These are phyloP conservation scores for Endogone sp. DNA, from an alignment of 192 early-diverging fungal genomes.

Conservation along the genomic window DNA sequence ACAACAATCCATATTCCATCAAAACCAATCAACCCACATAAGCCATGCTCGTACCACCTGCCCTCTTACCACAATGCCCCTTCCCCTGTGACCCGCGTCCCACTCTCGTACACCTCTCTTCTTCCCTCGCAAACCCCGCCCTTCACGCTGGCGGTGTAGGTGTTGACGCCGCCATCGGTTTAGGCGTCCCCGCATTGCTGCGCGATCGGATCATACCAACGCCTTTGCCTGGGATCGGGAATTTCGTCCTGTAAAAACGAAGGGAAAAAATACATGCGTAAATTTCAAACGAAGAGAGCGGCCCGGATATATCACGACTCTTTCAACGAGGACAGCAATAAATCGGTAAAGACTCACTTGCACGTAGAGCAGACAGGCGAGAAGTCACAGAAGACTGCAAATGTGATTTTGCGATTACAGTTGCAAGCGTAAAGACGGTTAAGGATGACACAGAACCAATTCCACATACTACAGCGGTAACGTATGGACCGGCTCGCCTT, in stretches of 20 bases:
- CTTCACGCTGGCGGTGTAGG: background rate
- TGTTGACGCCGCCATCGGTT: background rate
- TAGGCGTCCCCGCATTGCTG: background rate
- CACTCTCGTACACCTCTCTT: background rate
- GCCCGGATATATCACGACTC: background rate
- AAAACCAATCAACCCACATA: too few species aligned
- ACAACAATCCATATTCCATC: too few species aligned
- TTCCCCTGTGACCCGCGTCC: too few species aligned
- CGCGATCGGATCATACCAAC: background rate
- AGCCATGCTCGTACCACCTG: too few species aligned
- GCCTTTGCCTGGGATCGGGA: background rate
- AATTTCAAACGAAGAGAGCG: background rate
- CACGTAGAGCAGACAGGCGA: conserved; percentile 77
- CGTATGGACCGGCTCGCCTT: too few species aligned
- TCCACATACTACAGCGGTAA: too few species aligned
- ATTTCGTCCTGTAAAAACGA: background rate
- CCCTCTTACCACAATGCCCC: too few species aligned
- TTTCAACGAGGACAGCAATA: too few species aligned
- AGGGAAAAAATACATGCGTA: background rate
- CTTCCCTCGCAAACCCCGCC: background rate
- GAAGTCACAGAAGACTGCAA: conserved; percentile 62
- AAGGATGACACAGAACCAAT: conserved; percentile 1
- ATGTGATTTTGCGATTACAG: background rate
- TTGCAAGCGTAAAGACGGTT: too few species aligned
- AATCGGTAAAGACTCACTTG: conserved; percentile 32